phyloP scores from a whole-genome alignment of 164 flowering plant species.

The Chloranthus sessilifolius region DNA sequence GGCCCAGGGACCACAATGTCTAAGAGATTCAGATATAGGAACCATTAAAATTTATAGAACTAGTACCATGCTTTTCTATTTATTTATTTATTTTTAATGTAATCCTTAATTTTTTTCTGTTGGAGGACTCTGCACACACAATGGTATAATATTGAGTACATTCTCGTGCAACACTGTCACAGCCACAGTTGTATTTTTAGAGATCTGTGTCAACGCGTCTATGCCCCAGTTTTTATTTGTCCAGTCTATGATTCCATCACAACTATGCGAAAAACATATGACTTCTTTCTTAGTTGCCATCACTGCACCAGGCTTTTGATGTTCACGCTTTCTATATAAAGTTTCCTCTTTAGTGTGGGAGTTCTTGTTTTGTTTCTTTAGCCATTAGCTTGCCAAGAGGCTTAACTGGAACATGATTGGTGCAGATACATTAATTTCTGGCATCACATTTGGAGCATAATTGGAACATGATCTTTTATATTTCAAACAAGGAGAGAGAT shows the following conservation, averaged over 20 bases:
- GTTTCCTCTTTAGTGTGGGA: background rate
- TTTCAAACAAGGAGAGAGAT: background rate
- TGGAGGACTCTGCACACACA: too few relatives aligned
- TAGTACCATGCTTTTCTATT: too few relatives aligned
- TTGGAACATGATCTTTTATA: background rate
- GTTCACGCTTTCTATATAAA: background rate
- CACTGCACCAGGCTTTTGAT: background rate
- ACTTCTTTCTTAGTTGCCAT: too few relatives aligned
- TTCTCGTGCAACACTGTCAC: too few relatives aligned
- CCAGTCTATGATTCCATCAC: background rate
- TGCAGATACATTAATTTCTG: slow-evolving; percentile 3
- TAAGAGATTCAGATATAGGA: too few relatives aligned
- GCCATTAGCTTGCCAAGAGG: background rate
- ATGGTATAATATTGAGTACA: too few relatives aligned
- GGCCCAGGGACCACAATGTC: too few relatives aligned
- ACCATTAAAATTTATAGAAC: too few relatives aligned
- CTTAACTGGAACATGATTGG: background rate
- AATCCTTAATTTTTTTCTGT: too few relatives aligned
- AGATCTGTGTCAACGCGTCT: too few relatives aligned
- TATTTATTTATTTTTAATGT: too few relatives aligned
- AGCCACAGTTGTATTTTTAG: too few relatives aligned
- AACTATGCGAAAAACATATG: background rate
- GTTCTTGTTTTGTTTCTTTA: background rate
- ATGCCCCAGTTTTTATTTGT: background rate
- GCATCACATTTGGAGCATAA: background rate